phyloP scores from a whole-genome alignment of 2,329 filamentous ascomycete species.

The Trichophyton schoenleinii region DNA sequence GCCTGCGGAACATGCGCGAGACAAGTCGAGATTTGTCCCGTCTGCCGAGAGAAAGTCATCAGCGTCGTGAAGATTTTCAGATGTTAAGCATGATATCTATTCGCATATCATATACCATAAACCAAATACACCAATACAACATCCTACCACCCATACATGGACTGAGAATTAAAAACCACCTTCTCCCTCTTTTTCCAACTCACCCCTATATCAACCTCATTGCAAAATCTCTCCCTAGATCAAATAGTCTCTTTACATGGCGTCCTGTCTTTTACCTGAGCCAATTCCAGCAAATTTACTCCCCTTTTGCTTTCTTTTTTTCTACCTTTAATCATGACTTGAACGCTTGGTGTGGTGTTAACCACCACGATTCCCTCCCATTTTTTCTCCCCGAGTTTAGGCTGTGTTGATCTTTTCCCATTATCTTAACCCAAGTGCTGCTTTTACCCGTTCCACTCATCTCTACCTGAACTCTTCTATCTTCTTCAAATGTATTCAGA shows the following conservation, averaged over 20 bases:
- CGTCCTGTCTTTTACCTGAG: neutral
- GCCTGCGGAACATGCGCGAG: slow-evolving; percentile 48
- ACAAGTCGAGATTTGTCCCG: slow-evolving; percentile 47
- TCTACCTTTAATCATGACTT: neutral
- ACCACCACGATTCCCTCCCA: neutral
- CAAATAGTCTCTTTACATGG: neutral
- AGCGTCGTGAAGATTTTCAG: slow-evolving; percentile 47
- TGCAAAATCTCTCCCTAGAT: neutral
- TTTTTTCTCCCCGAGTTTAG: neutral
- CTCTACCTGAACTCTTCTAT: neutral
- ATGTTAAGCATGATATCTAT: slow-evolving; percentile 20
- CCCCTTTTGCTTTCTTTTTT: neutral
- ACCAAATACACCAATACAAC: neutral
- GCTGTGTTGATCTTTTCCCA: neutral
- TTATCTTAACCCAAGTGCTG: too few species aligned
- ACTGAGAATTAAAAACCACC: neutral
- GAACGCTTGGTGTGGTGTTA: neutral
- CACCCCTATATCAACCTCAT: neutral
- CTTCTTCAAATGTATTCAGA: neutral
- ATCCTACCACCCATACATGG: neutral
- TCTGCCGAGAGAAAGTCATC: slow-evolving; percentile 46
- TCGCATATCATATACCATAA: neutral
- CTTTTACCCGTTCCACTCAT: neutral
- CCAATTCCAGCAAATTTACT: neutral
- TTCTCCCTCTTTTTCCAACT: neutral